These are phyloP conservation scores for Linanthus parryae DNA, from an alignment of 148 eudicot species.

Conservation along the genomic window DNA sequence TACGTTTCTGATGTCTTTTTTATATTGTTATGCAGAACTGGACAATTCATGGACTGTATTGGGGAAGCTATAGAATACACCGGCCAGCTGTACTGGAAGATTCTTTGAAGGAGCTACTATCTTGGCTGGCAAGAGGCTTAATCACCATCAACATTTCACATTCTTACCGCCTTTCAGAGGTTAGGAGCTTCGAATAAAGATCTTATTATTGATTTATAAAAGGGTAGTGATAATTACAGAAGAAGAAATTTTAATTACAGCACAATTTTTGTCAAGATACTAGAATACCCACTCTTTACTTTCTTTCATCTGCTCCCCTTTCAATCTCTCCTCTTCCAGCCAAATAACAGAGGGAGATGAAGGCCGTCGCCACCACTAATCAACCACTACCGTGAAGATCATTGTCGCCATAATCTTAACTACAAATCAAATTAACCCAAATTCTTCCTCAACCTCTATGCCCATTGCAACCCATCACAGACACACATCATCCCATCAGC, in stretches of 20 bases:
- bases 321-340: neutral
- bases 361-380: neutral
- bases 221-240: neutral
- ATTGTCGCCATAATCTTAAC: too few relatives aligned
- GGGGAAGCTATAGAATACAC: constrained; percentile 82
- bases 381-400: neutral
- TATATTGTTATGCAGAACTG: constrained; percentile 57
- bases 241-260: too few relatives aligned
- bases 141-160: constrained; percentile 72
- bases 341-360: neutral
- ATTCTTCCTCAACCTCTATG: too few relatives aligned
- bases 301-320: neutral
- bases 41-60: constrained; percentile 95
- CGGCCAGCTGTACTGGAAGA: constrained; percentile 57
- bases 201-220: neutral
- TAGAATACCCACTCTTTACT: too few relatives aligned
- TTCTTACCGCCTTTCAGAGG: constrained; percentile 60
- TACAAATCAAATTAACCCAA: too few relatives aligned
- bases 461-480: too few relatives aligned
- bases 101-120: constrained; percentile 68
- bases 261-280: too few relatives aligned
- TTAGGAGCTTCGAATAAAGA: constrained; percentile 18
- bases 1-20: constrained; percentile 7
- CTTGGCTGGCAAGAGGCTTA: constrained; percentile 67
- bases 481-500: too few relatives aligned